Base-by-base conservation (phyloP, 2,329 filamentous ascomycete genomes). In the Plenodomus biglobosus region DNA sequence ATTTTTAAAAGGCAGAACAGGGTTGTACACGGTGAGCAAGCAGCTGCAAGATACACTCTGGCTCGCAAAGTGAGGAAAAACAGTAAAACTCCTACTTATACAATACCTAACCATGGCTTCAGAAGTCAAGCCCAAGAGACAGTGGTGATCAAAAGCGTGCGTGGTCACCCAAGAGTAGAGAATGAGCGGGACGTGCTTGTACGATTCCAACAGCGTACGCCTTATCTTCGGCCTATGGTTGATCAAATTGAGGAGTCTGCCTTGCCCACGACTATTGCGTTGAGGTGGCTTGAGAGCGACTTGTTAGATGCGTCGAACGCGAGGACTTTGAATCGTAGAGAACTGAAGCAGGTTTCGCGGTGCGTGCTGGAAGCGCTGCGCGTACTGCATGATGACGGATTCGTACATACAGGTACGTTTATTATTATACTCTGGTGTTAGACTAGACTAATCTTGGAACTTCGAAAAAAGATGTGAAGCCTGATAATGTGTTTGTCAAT, bases 401-500 rank as follows among this genome's bases (percentile, higher is more conserved):
- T 55, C 40, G 63, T 64, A 22, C 63, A 68, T 24, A 64, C 58
- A 49, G 59, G 55, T 59, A 56, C 27, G 8, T 40, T n/a, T n/a
- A 40, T 19, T 17, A 44, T 38, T 38, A 27, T 10, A 3, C 6
- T 40, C 20, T 1, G 24, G 38, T 38, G 17, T 2, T 47, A 24
- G 10, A 3, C 42, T 17, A 36, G 22, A 32, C 42, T 59, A 21
- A 55, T 16, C 13, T 0, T n/a, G n/a, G n/a, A 35, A 2, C 2
- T 1, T 19, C 5, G n/a, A n/a, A n/a, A n/a, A n/a, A 5, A 68
- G 65, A 68, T 48, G 43, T 66, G 42, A 74, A 74, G 42, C 69
- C 62, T n/a, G 59, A 72, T 32, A 73, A 74, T 44, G 62, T 73
- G 16, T 68, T 73, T 34, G 62, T 71, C 18, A 71, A 73, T 48